Conservation (phyloP, 257 asterid genomes). For the Marsdenia floribunda region DNA sequence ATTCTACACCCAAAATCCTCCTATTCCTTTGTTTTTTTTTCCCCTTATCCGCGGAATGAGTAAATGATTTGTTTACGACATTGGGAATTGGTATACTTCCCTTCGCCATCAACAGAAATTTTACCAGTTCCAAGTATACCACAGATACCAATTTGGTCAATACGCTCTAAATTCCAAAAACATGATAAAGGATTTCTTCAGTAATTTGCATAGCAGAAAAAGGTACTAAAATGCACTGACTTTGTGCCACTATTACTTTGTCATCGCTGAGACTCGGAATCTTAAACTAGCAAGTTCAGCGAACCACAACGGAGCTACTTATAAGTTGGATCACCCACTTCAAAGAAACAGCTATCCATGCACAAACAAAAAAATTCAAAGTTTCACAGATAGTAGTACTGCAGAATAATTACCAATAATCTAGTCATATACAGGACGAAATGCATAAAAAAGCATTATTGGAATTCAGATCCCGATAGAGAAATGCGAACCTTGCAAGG, state of each 20-base stretch:
- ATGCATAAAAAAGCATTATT: neutral
- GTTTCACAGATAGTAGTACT: neutral
- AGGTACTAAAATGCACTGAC: neutral
- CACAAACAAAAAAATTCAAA: neutral
- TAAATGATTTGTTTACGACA: neutral
- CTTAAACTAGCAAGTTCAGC: neutral
- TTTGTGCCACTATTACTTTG: neutral
- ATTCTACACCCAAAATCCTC: neutral
- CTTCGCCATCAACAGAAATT: neutral
- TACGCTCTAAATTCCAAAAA: neutral
- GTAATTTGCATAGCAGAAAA: neutral
- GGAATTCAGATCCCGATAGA: neutral
- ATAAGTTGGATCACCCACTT: neutral
- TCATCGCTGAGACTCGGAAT: neutral
- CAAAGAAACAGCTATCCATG: neutral
- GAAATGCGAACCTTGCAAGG: conserved; percentile 77
- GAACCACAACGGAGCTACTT: neutral
- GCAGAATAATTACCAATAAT: too few species aligned
- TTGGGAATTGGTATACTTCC: neutral
- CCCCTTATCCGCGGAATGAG: neutral
- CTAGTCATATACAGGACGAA: neutral
- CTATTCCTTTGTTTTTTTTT: neutral
- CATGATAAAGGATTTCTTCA: neutral
- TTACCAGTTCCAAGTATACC: neutral
- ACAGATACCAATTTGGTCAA: neutral